Evolutionary conservation across 2,329 filamentous ascomycete genomes (phyloP).

Genomic region (Pyrenochaeta sp.): DNA sequence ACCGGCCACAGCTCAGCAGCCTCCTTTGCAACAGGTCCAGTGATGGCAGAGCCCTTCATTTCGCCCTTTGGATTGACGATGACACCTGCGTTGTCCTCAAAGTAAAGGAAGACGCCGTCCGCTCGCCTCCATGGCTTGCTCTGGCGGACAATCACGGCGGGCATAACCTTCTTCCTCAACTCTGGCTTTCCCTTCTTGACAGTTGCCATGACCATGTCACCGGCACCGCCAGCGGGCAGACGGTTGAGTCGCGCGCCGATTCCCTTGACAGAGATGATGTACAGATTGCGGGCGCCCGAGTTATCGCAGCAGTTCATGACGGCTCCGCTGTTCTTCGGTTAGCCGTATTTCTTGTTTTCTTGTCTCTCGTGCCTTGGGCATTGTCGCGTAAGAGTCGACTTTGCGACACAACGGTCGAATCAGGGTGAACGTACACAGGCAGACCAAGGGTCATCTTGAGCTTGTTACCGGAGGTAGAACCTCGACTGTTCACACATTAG

Average conservation of each 20-base stretch:
- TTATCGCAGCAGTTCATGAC: slow-evolving; percentile 99
- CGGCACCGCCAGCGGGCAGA: slow-evolving; percentile 95
- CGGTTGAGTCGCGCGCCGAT: slow-evolving; percentile 97
- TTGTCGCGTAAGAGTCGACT: slow-evolving; percentile 7
- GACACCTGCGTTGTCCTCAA: slow-evolving; percentile 99
- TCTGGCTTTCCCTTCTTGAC: slow-evolving; percentile 99
- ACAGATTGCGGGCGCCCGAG: slow-evolving; percentile 97
- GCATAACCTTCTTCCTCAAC: slow-evolving; percentile 99
- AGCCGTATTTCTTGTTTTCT: slow-evolving; percentile 39
- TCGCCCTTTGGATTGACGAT: slow-evolving; percentile 99
- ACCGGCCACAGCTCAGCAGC: slow-evolving; percentile 99
- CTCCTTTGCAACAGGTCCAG: slow-evolving; percentile 99
- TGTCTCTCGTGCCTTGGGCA: slow-evolving; percentile 10
- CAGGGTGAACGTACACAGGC: slow-evolving; percentile 81
- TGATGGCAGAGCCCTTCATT: slow-evolving; percentile 99
- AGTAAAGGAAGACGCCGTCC: slow-evolving; percentile 99
- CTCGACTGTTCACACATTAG: slow-evolving; percentile 61
- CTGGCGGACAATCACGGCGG: slow-evolving; percentile 97
- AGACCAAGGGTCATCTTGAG: slow-evolving; percentile 99
- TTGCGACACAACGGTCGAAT: slow-evolving; percentile 21
- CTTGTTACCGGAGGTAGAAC: slow-evolving; percentile 99
- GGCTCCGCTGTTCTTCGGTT: slow-evolving; percentile 74
- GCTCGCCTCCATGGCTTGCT: slow-evolving; percentile 99
- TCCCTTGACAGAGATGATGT: slow-evolving; percentile 99
- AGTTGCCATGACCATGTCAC: slow-evolving; percentile 99